These are phyloP conservation scores for Pichia eremophila DNA, from an alignment of 805 yeast species.

Conservation along the genomic window DNA sequence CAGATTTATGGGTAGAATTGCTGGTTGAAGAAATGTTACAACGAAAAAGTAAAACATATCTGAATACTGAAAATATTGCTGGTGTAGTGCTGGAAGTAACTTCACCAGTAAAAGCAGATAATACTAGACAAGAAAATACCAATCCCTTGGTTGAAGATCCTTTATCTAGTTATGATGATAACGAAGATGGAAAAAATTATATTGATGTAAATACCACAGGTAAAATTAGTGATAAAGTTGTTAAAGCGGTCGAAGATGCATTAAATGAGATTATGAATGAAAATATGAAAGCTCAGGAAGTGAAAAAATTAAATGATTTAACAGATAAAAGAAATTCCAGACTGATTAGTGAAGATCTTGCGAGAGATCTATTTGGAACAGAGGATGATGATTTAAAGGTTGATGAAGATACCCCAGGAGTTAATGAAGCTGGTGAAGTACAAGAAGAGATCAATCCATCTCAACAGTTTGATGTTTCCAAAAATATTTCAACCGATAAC, in stretches of 20 bases:
- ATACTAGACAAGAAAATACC: no score
- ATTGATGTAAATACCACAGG: conserved; percentile 26
- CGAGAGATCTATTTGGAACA: conserved; percentile 26
- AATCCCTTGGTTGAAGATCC: conserved; percentile 12
- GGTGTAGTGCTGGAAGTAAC: not conserved
- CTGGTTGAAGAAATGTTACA: conserved; percentile 31
- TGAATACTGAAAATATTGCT: not conserved
- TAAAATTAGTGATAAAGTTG: conserved; percentile 34
- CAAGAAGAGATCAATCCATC: not conserved
- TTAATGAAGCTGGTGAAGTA: no score
- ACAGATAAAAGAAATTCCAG: conserved; percentile 14
- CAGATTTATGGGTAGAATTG: conserved; percentile 45
- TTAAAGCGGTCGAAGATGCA: conserved; percentile 60
- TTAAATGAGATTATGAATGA: conserved; percentile 47
- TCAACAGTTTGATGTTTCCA: no score
- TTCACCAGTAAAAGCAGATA: no score
- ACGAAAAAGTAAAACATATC: not conserved
- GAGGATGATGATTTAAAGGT: not conserved
- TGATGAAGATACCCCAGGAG: not conserved
- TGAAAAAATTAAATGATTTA: not conserved
- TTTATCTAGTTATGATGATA: conserved; percentile 23
- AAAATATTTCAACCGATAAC: no score
- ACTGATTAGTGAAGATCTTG: conserved; percentile 22
- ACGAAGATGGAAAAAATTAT: conserved; percentile 13
- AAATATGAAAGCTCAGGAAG: conserved; percentile 7